Conservation (phyloP, 148 eudicot species). For the Rhododendron henanense region DNA sequence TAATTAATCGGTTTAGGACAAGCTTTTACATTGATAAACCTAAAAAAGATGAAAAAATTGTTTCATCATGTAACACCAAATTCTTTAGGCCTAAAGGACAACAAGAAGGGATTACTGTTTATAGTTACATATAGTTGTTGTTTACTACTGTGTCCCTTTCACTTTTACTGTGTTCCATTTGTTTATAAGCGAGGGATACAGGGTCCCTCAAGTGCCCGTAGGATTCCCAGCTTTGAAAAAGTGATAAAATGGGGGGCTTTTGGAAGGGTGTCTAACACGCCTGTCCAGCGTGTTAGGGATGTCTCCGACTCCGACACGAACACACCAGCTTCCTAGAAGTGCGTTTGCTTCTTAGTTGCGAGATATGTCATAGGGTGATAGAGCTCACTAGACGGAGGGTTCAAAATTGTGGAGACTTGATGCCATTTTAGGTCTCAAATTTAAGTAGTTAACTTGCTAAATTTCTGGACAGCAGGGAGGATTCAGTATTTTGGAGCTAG, state of each 20-base stretch:
- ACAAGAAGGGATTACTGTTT: too few species aligned
- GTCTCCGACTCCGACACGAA: neutral
- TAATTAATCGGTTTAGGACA: neutral
- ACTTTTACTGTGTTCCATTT: too few species aligned
- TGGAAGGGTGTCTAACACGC: neutral
- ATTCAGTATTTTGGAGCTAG: neutral
- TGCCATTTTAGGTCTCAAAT: neutral
- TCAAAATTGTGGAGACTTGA: neutral
- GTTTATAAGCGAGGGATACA: too few species aligned
- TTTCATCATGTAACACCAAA: neutral
- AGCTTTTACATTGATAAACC: neutral
- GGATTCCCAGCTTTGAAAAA: too few species aligned
- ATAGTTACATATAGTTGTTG: too few species aligned
- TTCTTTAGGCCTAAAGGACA: neutral
- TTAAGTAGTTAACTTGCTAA: neutral
- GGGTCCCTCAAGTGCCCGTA: too few species aligned
- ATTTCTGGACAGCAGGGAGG: neutral
- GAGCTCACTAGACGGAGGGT: neutral
- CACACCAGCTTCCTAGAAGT: neutral
- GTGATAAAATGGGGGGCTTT: too few species aligned
- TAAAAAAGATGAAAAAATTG: neutral
- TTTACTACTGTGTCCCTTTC: too few species aligned
- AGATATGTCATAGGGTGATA: neutral
- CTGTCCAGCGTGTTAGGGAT: neutral
- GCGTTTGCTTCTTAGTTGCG: neutral